Evolutionary conservation across 345 rosid species (phyloP), one percentile per base, ranked within the genome.

Genomic region (Durio zibethinus): DNA sequence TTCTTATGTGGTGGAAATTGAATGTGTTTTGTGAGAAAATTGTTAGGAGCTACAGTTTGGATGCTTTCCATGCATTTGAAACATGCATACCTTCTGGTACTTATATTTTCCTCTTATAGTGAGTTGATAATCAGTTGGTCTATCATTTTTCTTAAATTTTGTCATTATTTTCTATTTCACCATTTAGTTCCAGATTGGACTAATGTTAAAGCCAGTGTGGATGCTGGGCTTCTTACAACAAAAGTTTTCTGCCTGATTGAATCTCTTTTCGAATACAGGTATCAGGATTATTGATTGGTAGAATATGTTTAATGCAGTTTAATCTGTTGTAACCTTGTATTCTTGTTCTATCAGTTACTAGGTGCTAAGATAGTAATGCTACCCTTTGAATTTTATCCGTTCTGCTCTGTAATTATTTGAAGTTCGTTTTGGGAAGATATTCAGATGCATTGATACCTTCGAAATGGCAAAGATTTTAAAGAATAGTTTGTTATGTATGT

Each of bases 241-340:
- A 93, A 91, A 82, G 77, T 84, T 74, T 57, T 78, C 72, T 87
- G 91, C 85, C 99, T 93, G n/a, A 5, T 90, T 45, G 89, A 89
- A 57, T 82, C 89, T 53, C 94, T 96, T 72, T 89, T 86, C 23
- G 93, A 83, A 59, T 93, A 92, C 84, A 93, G 97, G 99, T 93
- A 63, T 47, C 80, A 54, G n/a, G 23, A 50, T 68, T 10, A 36
- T 66, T 72, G 60, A 69, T 56, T 63, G 29, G n/a, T 61, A 29
- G 56, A 65, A 36, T 48, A 21, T 63, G 42, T 53, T 48, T 29
- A 10, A 33, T 53, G 52, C 45, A 10, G 9, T 62, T 67, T 47
- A n/a, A 18, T 65, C 52, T 45, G 33, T 45, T 16, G 10, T 29
- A 61, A 61, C 29, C 20, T 29, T 61, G 20, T 12, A 60, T 25